Evolutionary conservation across 768 basidiomycete species (phyloP), one percentile per base, ranked within the genome.

Genomic region (Pleurotus sapidus): DNA sequence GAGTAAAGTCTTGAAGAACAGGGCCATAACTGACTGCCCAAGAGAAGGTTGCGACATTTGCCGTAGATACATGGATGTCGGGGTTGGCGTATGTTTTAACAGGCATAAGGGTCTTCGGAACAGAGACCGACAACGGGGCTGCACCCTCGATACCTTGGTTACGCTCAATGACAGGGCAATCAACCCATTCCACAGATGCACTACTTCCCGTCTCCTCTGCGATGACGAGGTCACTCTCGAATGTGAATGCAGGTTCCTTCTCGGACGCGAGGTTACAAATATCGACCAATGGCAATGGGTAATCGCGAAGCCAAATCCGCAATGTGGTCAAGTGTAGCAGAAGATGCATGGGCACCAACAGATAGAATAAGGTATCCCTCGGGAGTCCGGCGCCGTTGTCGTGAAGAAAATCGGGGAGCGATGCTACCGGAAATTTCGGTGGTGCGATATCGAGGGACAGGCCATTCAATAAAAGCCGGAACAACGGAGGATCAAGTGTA

Each of bases 51-150:
- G 93, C 91, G 4, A 86, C 78, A 30, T 75, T 77, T 18, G 80
- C 72, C 4, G 88, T 84, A n/a, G 76, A 73, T 48, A 97, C 80
- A 17, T 79, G 77, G 61, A 98, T 80, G 11, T 74, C 70, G 3
- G 94, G 92, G 46, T 82, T 79, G 1, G 91, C 90, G 65, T 95
- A 97, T 6, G 88, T 91, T 72, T 98, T 98, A 64, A 95, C 89
- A 0, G 95, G 90, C 91, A 95, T 96, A 57, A 93, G 88, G 0
- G 94, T 95, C 70, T 95, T 97, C 1, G 94, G 93, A 34, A 96
- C 78, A 42, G 72, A 60, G 40, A 95, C 70, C 23, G 74, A 75
- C 47, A 95, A 79, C 4, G 81, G 77, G 1, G 74, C 70, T 25
- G 81, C 76, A 5, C 79, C 82, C 25, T 74, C 73, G 34, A 79